phyloP scores from a whole-genome alignment of 1,139 yeast species.

The Suhomyces kunorum region DNA sequence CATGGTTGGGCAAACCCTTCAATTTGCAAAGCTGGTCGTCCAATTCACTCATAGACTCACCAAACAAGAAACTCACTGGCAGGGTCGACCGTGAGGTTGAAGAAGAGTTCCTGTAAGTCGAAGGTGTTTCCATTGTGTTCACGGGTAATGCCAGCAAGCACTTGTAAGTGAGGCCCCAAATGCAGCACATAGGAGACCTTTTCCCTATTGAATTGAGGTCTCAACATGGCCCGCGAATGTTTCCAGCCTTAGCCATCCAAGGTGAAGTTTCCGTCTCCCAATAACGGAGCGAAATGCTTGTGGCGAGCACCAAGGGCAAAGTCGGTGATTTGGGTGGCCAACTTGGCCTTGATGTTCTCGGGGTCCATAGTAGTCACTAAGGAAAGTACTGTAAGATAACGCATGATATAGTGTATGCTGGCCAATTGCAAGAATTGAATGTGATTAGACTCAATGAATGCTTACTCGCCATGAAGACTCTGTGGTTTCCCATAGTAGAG shows the following conservation, averaged over 20 bases:
- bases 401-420: no score
- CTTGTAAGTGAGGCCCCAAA: slow-evolving; percentile 27
- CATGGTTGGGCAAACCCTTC: not conserved
- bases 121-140: slow-evolving; percentile 23
- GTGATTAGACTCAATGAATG: no score
- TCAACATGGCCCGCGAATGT: slow-evolving; percentile 29
- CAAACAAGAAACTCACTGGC: slow-evolving; percentile 62
- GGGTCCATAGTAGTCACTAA: no score
- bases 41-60: slow-evolving; percentile 49
- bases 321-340: slow-evolving; percentile 29
- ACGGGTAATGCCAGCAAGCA: slow-evolving; percentile 19
- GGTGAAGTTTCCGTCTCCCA: slow-evolving; percentile 32
- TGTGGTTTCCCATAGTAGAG: no score
- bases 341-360: slow-evolving; percentile 26
- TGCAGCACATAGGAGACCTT: slow-evolving; percentile 27
- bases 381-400: no score
- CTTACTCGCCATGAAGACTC: no score
- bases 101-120: slow-evolving; percentile 53
- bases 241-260: slow-evolving; percentile 31
- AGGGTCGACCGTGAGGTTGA: slow-evolving; percentile 54
- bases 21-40: not conserved
- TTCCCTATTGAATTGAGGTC: slow-evolving; percentile 30
- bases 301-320: slow-evolving; percentile 28
- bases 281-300: slow-evolving; percentile 21
- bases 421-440: no score